Percentiles rank a stretch among this genome's conserved stretches.
Conservation (phyloP, 2,329 filamentous ascomycete genomes). For the Hypoxylon sp. region DNA sequence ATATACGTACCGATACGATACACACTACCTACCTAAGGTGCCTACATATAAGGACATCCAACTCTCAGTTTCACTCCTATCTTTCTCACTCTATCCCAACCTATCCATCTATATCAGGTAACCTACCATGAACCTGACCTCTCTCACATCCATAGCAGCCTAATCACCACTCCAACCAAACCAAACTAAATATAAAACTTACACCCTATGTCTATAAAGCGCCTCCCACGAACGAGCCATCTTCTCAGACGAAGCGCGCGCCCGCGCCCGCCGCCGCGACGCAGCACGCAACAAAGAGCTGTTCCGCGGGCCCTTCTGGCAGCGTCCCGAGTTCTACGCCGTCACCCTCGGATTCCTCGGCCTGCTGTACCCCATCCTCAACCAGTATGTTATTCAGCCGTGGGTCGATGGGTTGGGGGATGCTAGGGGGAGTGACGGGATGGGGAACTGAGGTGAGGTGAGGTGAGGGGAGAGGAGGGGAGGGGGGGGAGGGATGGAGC, state of each 20-base stretch:
- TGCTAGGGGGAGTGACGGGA: neutral
- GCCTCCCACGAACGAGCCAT: conserved; percentile 43
- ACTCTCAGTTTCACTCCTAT: neutral
- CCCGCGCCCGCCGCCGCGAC: conserved; percentile 39
- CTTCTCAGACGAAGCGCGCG: conserved; percentile 41
- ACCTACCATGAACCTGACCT: neutral
- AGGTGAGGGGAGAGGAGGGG: too few relatives aligned
- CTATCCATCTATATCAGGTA: neutral
- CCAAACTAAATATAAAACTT: neutral
- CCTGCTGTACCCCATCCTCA: conserved; percentile 37
- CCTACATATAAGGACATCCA: neutral
- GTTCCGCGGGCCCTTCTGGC: conserved; percentile 31
- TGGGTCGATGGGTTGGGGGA: conserved; percentile 1
- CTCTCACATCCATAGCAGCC: neutral
- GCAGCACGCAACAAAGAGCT: conserved; percentile 38
- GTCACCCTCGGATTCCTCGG: conserved; percentile 34
- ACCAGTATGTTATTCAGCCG: conserved; percentile 36
- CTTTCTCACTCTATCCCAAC: neutral
- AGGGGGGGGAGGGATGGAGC: too few relatives aligned
- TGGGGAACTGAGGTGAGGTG: neutral
- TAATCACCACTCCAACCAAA: neutral
- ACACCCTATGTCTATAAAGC: conserved; percentile 8
- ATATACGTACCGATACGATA: neutral
- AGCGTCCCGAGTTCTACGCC: conserved; percentile 42
- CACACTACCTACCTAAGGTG: neutral